These are phyloP conservation scores for Elsinoe arachidis DNA, from an alignment of 2,329 filamentous ascomycete species.

Conservation along the genomic window DNA sequence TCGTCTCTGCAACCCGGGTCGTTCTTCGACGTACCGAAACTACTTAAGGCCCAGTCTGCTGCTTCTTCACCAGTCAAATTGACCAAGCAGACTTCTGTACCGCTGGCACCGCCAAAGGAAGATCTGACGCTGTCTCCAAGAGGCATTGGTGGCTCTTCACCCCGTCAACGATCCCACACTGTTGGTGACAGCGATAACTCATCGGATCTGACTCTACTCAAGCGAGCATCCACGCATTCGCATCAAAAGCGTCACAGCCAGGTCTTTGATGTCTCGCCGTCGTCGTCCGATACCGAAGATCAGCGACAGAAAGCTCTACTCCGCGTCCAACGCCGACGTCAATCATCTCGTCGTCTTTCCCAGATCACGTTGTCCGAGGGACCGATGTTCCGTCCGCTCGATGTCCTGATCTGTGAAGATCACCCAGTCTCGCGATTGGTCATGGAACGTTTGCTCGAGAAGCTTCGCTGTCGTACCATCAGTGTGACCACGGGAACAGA, in stretches of 20 bases:
- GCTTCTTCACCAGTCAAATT: constrained; percentile 48
- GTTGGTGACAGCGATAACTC: constrained; percentile 74
- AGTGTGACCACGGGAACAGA: constrained; percentile 84
- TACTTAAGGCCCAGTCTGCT: constrained; percentile 42
- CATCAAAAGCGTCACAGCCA: constrained; percentile 91
- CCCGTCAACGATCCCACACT: constrained; percentile 76
- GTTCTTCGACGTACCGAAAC: constrained; percentile 63
- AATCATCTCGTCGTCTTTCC: constrained; percentile 88
- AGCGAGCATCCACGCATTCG: constrained; percentile 40
- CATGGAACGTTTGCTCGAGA: constrained; percentile 97
- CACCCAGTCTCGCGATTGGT: constrained; percentile 94
- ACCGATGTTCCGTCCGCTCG: constrained; percentile 79
- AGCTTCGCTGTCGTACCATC: constrained; percentile 87
- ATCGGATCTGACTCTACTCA: constrained; percentile 62
- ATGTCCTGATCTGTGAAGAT: constrained; percentile 94
- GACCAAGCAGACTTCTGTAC: constrained; percentile 36
- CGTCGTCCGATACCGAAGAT: constrained; percentile 94
- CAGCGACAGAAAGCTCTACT: constrained; percentile 83
- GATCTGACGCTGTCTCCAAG: constrained; percentile 24
- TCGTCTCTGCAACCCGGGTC: constrained; percentile 55
- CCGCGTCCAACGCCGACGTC: constrained; percentile 85
- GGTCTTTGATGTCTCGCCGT: constrained; percentile 92
- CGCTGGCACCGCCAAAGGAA: constrained; percentile 43
- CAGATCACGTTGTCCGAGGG: constrained; percentile 79
- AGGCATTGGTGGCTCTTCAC: constrained; percentile 37